These are phyloP conservation scores for Austroboletus olivaceoglutinosus DNA, from an alignment of 1,284 basidiomycete genomes.

Conservation along the genomic window DNA sequence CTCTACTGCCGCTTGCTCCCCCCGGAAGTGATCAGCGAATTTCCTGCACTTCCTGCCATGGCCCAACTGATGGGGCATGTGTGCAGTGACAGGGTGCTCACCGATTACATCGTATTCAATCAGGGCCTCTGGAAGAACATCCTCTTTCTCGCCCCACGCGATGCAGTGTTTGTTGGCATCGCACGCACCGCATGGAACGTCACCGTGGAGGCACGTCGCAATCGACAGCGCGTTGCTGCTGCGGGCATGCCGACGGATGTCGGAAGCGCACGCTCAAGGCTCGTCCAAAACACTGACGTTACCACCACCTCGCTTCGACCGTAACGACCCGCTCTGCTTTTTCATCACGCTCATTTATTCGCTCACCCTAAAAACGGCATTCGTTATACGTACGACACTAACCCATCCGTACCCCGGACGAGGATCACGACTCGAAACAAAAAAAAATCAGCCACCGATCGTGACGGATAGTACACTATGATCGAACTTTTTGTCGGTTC, in stretches of 20 bases:
- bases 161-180: slow-evolving; percentile 35
- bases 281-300: slow-evolving; percentile 18
- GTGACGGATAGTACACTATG: slow-evolving; percentile 6
- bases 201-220: slow-evolving; percentile 40
- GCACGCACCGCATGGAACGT: slow-evolving; percentile 45
- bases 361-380: slow-evolving; percentile 20
- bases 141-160: slow-evolving; percentile 38
- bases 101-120: slow-evolving; percentile 34
- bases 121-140: slow-evolving; percentile 47
- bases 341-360: slow-evolving; percentile 23
- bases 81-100: slow-evolving; percentile 33
- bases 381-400: slow-evolving; percentile 17
- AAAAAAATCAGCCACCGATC: neutral
- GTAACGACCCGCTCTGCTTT: neutral
- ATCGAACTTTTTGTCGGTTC: slow-evolving; percentile 8
- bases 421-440: slow-evolving; percentile 28
- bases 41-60: slow-evolving; percentile 56
- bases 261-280: slow-evolving; percentile 4
- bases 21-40: slow-evolving; percentile 41
- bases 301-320: slow-evolving; percentile 2
- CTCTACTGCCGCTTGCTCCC: slow-evolving; percentile 42
- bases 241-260: slow-evolving; percentile 14
- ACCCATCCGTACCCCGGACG: slow-evolving; percentile 14
- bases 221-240: slow-evolving; percentile 21
- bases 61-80: slow-evolving; percentile 38